These are phyloP conservation scores for Abrus pulchellus DNA, from an alignment of 306 rosid genomes.

Conservation along the genomic window DNA sequence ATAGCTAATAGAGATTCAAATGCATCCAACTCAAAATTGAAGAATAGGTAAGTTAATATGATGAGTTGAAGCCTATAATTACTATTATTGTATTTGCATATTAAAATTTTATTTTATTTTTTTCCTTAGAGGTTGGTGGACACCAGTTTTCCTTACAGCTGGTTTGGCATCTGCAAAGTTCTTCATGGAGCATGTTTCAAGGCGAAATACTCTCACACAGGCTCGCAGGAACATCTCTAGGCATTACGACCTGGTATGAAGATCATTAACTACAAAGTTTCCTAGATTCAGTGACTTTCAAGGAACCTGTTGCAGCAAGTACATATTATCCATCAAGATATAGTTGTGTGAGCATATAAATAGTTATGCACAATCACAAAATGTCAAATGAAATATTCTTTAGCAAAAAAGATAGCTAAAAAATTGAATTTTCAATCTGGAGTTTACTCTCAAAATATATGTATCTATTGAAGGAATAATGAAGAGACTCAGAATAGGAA, in stretches of 20 bases:
- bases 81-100: neutral
- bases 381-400: constrained; percentile 20
- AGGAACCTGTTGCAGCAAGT: constrained; percentile 5
- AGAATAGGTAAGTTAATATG: constrained; percentile 59
- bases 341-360: neutral
- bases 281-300: neutral
- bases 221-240: constrained; percentile 93
- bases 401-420: neutral
- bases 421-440: neutral
- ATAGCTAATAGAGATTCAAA: constrained; percentile 81
- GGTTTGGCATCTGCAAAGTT: constrained; percentile 78
- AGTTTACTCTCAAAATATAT: neutral
- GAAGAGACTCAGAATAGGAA: neutral
- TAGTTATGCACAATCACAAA: neutral
- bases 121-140: constrained; percentile 91
- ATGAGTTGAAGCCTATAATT: constrained; percentile 1
- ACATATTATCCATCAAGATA: neutral
- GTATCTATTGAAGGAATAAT: constrained; percentile 1
- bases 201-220: constrained; percentile 87
- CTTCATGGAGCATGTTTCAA: constrained; percentile 73
- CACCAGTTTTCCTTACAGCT: constrained; percentile 83
- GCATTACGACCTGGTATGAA: constrained; percentile 85
- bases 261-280: constrained; percentile 17
- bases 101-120: constrained; percentile 17
- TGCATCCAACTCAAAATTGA: constrained; percentile 59